phyloP scores from a whole-genome alignment of 1,284 basidiomycete genomes.

The Tylopilus orsonianus region DNA sequence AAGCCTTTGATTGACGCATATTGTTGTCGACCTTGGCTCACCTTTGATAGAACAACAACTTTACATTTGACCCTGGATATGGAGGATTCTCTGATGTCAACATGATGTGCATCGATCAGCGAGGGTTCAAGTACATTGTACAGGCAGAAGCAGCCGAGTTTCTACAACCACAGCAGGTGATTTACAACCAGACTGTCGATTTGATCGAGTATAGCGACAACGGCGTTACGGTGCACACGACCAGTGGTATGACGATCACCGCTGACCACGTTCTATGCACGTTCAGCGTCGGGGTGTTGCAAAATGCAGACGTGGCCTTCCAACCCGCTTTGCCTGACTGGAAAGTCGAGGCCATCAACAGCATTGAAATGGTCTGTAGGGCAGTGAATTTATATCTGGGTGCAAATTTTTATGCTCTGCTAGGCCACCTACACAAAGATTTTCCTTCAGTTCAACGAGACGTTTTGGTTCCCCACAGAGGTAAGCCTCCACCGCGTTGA shows the following conservation, averaged over 20 bases:
- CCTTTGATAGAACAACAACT: conserved; percentile 55
- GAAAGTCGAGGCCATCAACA: conserved; percentile 66
- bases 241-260: conserved; percentile 42
- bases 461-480: conserved; percentile 71
- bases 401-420: background rate
- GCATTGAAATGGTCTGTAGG: conserved; percentile 57
- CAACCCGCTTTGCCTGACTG: conserved; percentile 57
- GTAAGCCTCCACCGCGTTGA: conserved; percentile 30
- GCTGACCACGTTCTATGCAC: conserved; percentile 62
- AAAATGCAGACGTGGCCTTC: conserved; percentile 59
- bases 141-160: conserved; percentile 56
- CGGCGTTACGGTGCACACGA: conserved; percentile 47
- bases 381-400: background rate
- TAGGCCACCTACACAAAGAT: conserved; percentile 70
- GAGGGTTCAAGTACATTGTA: conserved; percentile 59
- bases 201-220: conserved; percentile 46
- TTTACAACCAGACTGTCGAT: conserved; percentile 53
- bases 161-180: conserved; percentile 44
- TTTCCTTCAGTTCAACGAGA: conserved; percentile 61
- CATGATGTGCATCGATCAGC: conserved; percentile 55
- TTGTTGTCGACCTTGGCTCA: conserved; percentile 14
- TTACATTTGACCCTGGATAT: conserved; percentile 54
- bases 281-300: conserved; percentile 63
- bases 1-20: conserved; percentile 11
- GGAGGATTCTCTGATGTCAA: conserved; percentile 63